Conservation (phyloP, 73 alveolate species). For the Halteria grandinella region DNA sequence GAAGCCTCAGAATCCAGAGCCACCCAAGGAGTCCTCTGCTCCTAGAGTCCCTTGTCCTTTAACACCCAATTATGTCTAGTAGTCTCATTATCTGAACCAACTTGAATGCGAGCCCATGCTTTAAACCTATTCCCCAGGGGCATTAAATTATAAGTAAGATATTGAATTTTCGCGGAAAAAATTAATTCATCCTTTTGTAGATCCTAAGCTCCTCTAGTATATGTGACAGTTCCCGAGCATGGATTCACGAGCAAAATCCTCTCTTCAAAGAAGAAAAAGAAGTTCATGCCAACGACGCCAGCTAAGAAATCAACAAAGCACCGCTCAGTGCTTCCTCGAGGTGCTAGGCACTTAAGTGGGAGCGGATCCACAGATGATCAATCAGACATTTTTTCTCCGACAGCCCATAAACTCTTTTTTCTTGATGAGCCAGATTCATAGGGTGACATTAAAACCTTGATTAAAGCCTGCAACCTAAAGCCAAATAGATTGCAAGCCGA, state of each 20-base stretch:
- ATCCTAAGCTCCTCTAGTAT: too few species aligned
- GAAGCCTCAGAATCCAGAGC: too few species aligned
- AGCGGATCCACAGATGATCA: not conserved
- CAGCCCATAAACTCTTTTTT: not conserved
- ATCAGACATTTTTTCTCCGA: not conserved
- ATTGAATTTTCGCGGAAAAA: too few species aligned
- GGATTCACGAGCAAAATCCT: constrained; percentile 25
- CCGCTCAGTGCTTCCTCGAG: constrained; percentile 9
- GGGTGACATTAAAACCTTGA: constrained; percentile 3
- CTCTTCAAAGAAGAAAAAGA: constrained; percentile 2
- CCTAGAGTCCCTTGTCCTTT: too few species aligned
- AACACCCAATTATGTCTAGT: too few species aligned
- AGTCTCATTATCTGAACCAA: too few species aligned
- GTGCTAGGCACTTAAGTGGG: constrained; percentile 1
- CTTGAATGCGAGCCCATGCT: too few species aligned
- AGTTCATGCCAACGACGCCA: constrained; percentile 30
- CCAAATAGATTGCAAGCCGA: constrained; percentile 31
- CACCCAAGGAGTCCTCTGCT: too few species aligned
- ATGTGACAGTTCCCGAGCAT: constrained; percentile 37
- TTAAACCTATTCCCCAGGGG: too few species aligned
- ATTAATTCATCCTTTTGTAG: too few species aligned
- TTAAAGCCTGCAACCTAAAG: not conserved
- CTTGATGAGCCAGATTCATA: not conserved
- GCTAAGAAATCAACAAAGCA: constrained; percentile 24
- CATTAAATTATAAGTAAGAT: too few species aligned